These are phyloP conservation scores for Aspergillus pseudoviridinutans DNA, from an alignment of 2,329 filamentous ascomycete genomes.

Conservation along the genomic window DNA sequence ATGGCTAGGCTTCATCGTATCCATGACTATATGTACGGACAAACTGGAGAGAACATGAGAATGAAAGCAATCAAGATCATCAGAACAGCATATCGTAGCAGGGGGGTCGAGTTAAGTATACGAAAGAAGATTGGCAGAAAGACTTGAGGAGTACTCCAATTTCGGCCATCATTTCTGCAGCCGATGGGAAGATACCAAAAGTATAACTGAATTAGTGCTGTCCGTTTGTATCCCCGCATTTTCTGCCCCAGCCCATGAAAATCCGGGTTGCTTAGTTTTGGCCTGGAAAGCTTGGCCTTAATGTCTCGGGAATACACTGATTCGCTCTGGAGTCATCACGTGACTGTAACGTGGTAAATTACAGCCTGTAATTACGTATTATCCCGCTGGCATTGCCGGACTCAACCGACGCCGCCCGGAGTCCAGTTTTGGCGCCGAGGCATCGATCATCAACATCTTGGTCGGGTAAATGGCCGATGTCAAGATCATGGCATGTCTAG, in stretches of 20 bases:
- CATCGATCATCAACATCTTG: background rate
- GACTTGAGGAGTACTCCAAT: background rate
- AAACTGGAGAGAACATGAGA: background rate
- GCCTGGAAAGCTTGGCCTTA: conserved; percentile 2
- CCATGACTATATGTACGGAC: conserved; percentile 10
- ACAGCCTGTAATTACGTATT: background rate
- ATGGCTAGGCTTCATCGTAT: conserved; percentile 13
- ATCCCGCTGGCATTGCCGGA: too few relatives aligned
- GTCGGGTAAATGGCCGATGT: background rate
- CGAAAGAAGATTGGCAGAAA: background rate
- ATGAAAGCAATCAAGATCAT: background rate
- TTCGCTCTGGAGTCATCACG: background rate
- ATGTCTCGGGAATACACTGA: background rate
- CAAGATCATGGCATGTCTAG: background rate
- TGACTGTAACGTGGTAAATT: background rate
- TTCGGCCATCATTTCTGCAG: conserved; percentile 1
- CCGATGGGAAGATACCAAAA: background rate
- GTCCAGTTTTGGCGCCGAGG: conserved; percentile 3
- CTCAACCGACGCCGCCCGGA: conserved; percentile 1
- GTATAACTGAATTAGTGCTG: background rate
- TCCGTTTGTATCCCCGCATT: conserved; percentile 5
- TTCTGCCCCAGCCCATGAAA: conserved; percentile 3
- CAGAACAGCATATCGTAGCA: background rate
- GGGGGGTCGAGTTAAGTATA: background rate
- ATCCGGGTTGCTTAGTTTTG: background rate